Base-by-base conservation (phyloP, 164 flowering plant genomes). In the Chimonanthus praecox region DNA sequence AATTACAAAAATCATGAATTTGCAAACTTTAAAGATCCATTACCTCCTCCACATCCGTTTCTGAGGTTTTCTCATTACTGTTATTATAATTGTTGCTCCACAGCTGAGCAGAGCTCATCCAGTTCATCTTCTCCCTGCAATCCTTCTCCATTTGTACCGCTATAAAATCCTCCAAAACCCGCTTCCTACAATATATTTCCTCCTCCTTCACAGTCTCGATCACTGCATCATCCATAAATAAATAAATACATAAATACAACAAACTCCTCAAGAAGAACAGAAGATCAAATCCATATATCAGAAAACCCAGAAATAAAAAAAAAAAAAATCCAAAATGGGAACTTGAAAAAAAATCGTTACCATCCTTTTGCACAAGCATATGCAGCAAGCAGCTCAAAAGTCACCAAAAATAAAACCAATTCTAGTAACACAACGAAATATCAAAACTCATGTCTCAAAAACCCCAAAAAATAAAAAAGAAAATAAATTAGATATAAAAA, bases 21-120 rank as follows among this genome's bases (percentile, higher is more conserved):
- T 44, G 33, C 20, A 45, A 33, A 64, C 47, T 54, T 61, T 68
- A 2, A 20, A 20, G 21, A 20, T 64, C n/a, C 15, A 63, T 73
- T 60, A 43, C 66, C 67, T 72, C 75, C 68, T 77, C 63, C 46
- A 50, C 65, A 47, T 72, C 75, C 6, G 4, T 75, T 18, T 7
- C 47, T 16, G 72, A n/a, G 33, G 61, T 67, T 33, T 62, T 60
- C 6, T 73, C 18, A 7, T 58, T 49, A 74, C 74, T 15, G 46
- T 66, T 66, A 16, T 66, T n/a, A 75, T 69, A 47, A 13, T 58
- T 66, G 65, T 71, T 64, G 50, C 74, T 89, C 92, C 94, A 92
- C 0, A 92, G 79, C 86, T 92, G 97, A 64, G 88, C 85, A 64
- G 92, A 87, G 75, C 94, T 85, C 90, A 88, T 84, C 92, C 97